Conservation (phyloP, 805 yeast genomes). For the Candida manassasensis region DNA sequence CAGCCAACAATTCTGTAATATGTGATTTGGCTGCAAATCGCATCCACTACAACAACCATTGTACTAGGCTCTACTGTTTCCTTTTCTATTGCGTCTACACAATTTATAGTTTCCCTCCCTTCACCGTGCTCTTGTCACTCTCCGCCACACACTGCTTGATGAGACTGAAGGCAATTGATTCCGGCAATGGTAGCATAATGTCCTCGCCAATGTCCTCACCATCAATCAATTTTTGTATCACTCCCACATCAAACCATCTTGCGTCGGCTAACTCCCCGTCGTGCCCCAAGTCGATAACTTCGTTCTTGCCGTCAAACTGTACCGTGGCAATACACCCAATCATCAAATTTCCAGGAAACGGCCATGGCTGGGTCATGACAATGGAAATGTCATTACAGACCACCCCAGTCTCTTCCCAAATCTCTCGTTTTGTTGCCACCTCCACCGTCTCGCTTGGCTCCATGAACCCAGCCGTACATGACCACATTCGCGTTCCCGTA, state of each 20-base stretch:
- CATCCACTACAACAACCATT: too few species aligned
- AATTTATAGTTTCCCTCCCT: not conserved
- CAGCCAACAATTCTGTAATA: too few species aligned
- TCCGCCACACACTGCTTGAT: conserved; percentile 38
- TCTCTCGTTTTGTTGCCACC: conserved; percentile 80
- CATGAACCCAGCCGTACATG: conserved; percentile 92
- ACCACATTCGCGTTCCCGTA: conserved; percentile 53
- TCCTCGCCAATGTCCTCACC: conserved; percentile 27
- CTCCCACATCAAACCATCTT: conserved; percentile 67
- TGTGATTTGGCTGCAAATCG: too few species aligned
- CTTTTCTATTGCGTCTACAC: too few species aligned
- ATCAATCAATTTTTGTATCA: conserved; percentile 40
- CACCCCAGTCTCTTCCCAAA: conserved; percentile 95
- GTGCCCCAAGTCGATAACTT: conserved; percentile 63
- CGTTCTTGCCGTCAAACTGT: conserved; percentile 63
- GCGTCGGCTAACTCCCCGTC: conserved; percentile 88
- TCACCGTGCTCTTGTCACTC: not conserved
- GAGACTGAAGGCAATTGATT: conserved; percentile 41
- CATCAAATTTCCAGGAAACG: conserved; percentile 91
- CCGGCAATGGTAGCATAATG: conserved; percentile 38
- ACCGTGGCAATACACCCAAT: conserved; percentile 83
- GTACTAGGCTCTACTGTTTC: too few species aligned
- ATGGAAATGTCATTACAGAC: conserved; percentile 53
- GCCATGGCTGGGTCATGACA: conserved; percentile 91
- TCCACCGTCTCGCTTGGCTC: conserved; percentile 94